Evolutionary conservation across 1,284 basidiomycete species (phyloP).

Genomic region (Rhodotorula sp.): DNA sequence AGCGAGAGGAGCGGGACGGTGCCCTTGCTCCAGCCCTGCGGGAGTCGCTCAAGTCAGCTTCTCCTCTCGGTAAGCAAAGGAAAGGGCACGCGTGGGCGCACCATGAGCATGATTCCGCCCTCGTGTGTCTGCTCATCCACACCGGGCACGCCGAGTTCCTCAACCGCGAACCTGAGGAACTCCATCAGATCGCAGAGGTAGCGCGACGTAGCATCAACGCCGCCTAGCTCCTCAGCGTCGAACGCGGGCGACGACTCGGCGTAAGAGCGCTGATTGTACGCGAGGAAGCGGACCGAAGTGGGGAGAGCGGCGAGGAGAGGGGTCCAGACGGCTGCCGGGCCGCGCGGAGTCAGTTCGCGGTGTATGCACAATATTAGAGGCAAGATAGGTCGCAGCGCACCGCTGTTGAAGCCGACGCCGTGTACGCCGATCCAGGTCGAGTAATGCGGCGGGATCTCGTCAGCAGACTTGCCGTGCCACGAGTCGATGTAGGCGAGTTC

Average conservation of each 20-base stretch:
- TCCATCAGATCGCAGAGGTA: slow-evolving; percentile 30
- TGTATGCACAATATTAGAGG: too few relatives aligned
- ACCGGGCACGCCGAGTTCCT: slow-evolving; percentile 12
- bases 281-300: slow-evolving; percentile 26
- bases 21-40: slow-evolving; percentile 39
- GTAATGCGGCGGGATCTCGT: neutral
- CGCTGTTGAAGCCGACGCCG: slow-evolving; percentile 38
- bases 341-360: too few relatives aligned
- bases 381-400: slow-evolving; percentile 10
- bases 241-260: slow-evolving; percentile 18
- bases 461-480: neutral
- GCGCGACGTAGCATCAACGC: slow-evolving; percentile 18
- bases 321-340: slow-evolving; percentile 25
- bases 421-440: slow-evolving; percentile 35
- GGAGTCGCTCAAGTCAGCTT: neutral
- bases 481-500: slow-evolving; percentile 33
- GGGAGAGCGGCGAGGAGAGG: slow-evolving; percentile 24
- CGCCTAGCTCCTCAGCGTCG: neutral
- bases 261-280: slow-evolving; percentile 38
- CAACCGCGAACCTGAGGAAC: slow-evolving; percentile 24
- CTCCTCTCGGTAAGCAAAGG: too few relatives aligned
- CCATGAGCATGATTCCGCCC: slow-evolving; percentile 29
- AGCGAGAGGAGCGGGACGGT: slow-evolving; percentile 27
- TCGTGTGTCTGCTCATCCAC: neutral
- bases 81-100: neutral